phyloP scores from a whole-genome alignment of 2,329 filamentous ascomycete species.

The Colletotrichum liaoningense region DNA sequence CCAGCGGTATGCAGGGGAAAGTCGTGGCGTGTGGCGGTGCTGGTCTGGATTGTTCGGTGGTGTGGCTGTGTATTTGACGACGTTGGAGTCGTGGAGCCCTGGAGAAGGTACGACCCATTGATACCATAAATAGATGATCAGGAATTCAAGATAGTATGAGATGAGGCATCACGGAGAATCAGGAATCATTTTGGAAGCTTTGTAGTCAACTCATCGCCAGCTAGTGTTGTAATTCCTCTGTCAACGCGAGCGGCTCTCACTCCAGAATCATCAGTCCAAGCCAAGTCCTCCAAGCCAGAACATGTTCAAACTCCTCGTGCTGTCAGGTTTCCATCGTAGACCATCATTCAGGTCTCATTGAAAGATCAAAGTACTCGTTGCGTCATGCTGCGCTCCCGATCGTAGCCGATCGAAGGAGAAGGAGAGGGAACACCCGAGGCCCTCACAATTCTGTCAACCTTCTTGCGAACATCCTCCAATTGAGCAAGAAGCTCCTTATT shows the following conservation, averaged over 20 bases:
- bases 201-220: background rate
- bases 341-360: background rate
- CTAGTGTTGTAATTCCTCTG: background rate
- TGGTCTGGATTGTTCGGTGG: background rate
- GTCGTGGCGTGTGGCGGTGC: background rate
- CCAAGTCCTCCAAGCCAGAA: background rate
- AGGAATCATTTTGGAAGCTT: background rate
- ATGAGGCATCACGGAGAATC: background rate
- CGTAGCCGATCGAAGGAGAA: too few relatives aligned
- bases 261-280: background rate
- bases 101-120: too few relatives aligned
- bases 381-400: too few relatives aligned
- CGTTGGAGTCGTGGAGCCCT: background rate
- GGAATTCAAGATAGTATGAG: background rate
- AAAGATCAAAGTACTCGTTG: rapidly evolving
- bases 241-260: background rate
- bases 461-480: background rate
- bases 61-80: background rate
- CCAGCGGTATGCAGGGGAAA: background rate
- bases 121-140: too few relatives aligned
- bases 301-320: background rate
- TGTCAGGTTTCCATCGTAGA: background rate
- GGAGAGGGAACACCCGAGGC: background rate
- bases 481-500: background rate
- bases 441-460: background rate